Percentiles rank a stretch among this genome's conserved stretches.
Conservation (phyloP, 306 rosid genomes). For the Psophocarpus tetragonolobus region DNA sequence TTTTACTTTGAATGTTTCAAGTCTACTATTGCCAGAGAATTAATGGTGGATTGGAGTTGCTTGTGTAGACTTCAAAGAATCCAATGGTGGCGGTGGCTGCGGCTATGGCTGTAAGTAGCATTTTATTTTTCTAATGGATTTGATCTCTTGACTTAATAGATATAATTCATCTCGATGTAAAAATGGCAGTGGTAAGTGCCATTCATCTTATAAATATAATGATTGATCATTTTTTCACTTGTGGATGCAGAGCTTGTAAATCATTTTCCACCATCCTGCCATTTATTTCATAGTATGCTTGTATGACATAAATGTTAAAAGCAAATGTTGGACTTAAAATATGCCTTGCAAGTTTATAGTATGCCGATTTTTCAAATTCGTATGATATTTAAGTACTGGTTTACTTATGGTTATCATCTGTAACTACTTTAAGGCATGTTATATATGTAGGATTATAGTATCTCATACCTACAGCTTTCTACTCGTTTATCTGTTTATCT, state of each 20-base stretch:
- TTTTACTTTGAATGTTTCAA: neutral
- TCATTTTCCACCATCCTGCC: neutral
- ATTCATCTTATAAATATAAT: neutral
- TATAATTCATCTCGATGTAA: neutral
- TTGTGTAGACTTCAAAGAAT: neutral
- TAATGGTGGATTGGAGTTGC: neutral
- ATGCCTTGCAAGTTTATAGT: neutral
- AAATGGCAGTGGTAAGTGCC: neutral
- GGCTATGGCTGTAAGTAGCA: neutral
- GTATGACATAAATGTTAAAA: neutral
- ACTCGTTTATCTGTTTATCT: neutral
- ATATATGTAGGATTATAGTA: neutral
- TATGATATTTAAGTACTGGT: neutral
- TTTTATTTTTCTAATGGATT: neutral
- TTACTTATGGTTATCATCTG: neutral
- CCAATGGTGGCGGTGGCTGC: neutral
- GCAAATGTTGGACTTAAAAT: neutral
- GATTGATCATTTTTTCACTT: neutral
- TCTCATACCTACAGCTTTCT: neutral
- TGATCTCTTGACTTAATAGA: neutral
- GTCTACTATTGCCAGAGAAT: neutral
- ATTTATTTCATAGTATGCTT: neutral
- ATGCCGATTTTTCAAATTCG: neutral
- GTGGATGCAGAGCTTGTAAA: neutral
- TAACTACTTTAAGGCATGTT: neutral